Conservation (phyloP, 352 stramenopile species). For the Aphanomyces invadans region DNA sequence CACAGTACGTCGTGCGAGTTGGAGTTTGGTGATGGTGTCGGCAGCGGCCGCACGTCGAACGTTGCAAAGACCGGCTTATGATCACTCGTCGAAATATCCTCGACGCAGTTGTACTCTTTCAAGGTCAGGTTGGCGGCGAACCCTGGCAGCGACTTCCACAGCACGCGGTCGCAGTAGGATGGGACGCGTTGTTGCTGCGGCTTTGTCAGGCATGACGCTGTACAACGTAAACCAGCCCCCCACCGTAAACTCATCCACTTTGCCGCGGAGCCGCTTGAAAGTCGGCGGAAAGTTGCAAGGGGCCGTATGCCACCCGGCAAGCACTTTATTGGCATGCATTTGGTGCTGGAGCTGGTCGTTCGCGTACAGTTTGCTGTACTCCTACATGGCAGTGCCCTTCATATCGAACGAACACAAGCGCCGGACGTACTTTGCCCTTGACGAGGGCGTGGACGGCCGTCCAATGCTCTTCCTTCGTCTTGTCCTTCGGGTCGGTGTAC, state of each 20-base stretch:
- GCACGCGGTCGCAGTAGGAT: conserved; percentile 77
- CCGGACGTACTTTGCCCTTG: conserved; percentile 35
- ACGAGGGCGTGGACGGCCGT: conserved; percentile 52
- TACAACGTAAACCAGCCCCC: too few species aligned
- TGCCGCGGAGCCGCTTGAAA: conserved; percentile 72
- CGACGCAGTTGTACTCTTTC: conserved; percentile 46
- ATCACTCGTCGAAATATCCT: conserved; percentile 66
- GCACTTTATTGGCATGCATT: conserved; percentile 43
- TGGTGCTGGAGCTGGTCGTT: conserved; percentile 77
- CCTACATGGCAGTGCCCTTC: conserved; percentile 25
- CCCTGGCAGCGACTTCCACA: conserved; percentile 72
- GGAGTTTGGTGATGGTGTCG: background rate
- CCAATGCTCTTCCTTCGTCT: conserved; percentile 60
- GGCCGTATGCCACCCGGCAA: conserved; percentile 56
- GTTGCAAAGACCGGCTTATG: conserved; percentile 70
- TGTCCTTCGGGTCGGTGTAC: conserved; percentile 39
- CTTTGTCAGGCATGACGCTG: too few species aligned
- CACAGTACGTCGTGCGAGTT: conserved; percentile 18
- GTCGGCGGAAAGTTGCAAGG: conserved; percentile 65
- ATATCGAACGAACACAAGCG: too few species aligned
- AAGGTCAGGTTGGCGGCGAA: conserved; percentile 46
- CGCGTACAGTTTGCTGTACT: conserved; percentile 51
- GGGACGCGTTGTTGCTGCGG: conserved; percentile 70
- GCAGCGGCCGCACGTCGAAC: conserved; percentile 43
- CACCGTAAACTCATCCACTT: conserved; percentile 30